phyloP scores from a whole-genome alignment of 108 stramenopile genomes.

The Fragilaria crotonensis region DNA sequence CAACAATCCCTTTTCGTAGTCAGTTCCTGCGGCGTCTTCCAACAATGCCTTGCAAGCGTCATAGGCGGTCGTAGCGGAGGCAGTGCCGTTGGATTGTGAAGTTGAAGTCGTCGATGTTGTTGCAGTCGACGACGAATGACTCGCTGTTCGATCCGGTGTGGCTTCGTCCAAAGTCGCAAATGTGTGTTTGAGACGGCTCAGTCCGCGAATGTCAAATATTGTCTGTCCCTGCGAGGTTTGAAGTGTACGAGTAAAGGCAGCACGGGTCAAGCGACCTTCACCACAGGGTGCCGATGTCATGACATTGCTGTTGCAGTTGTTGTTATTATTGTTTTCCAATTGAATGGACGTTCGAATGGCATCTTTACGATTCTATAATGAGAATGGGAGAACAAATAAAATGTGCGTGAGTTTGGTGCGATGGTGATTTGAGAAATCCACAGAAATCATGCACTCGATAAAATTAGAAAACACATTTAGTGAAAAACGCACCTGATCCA shows the following conservation, averaged over 20 bases:
- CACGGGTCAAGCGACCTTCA: conserved; percentile 48
- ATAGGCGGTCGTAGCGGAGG: conserved; percentile 14
- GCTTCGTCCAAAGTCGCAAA: conserved; percentile 64
- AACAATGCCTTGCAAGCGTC: conserved; percentile 62
- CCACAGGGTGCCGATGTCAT: conserved; percentile 1
- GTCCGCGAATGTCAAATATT: conserved; percentile 66
- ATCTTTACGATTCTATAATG: conserved; percentile 69
- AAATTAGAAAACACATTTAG: too few species aligned
- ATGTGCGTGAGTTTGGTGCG: background rate
- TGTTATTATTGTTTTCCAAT: conserved; percentile 16
- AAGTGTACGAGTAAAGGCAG: conserved; percentile 57
- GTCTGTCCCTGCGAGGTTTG: conserved; percentile 30
- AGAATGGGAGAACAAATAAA: background rate
- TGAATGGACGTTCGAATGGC: conserved; percentile 73
- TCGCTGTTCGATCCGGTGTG: background rate
- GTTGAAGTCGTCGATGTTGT: conserved; percentile 9
- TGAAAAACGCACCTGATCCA: conserved; percentile 57
- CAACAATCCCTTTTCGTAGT: conserved; percentile 36
- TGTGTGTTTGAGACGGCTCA: conserved; percentile 56
- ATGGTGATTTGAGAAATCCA: too few species aligned
- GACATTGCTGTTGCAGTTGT: too few species aligned
- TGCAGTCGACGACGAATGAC: too few species aligned
- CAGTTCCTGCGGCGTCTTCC: conserved; percentile 43
- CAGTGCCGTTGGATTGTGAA: background rate
- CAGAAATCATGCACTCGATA: too few species aligned